Evolutionary conservation across 768 basidiomycete genomes (phyloP).

Genomic region (Lentinula sp.): DNA sequence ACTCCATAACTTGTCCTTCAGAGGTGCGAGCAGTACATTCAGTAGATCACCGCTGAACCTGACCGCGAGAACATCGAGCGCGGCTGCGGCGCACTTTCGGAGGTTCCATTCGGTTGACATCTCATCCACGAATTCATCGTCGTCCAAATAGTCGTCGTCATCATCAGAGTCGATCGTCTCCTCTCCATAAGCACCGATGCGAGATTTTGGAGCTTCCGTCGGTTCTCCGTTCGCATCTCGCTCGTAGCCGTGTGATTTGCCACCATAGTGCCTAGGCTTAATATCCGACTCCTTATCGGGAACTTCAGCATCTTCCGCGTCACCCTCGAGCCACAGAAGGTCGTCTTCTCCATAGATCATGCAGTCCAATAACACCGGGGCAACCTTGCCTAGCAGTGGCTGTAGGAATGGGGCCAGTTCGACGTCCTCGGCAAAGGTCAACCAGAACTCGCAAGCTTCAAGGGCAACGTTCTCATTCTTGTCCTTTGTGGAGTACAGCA

Average conservation of each 20-base stretch:
- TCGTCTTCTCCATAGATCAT: slow-evolving; percentile 98
- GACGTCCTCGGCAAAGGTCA: slow-evolving; percentile 95
- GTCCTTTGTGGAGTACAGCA: slow-evolving; percentile 97
- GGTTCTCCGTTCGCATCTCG: slow-evolving; percentile 47
- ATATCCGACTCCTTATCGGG: slow-evolving; percentile 95
- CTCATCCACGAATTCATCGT: slow-evolving; percentile 93
- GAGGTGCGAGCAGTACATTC: slow-evolving; percentile 78
- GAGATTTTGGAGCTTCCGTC: slow-evolving; percentile 31
- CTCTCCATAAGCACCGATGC: slow-evolving; percentile 67
- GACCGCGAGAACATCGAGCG: slow-evolving; percentile 93
- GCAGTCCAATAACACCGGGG: slow-evolving; percentile 91
- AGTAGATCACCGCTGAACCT: slow-evolving; percentile 87
- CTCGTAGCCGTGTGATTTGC: slow-evolving; percentile 80
- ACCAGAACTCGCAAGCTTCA: slow-evolving; percentile 99
- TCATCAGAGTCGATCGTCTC: slow-evolving; percentile 82
- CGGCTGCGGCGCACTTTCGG: slow-evolving; percentile 96
- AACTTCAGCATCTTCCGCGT: slow-evolving; percentile 81
- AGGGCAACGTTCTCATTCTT: slow-evolving; percentile 94
- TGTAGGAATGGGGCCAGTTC: slow-evolving; percentile 80
- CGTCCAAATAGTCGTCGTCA: slow-evolving; percentile 83
- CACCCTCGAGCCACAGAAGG: slow-evolving; percentile 89
- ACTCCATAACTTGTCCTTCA: slow-evolving; percentile 94
- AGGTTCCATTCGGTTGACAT: slow-evolving; percentile 98
- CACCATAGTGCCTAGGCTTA: slow-evolving; percentile 90
- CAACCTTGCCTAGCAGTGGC: slow-evolving; percentile 86